Evolutionary conservation across 2,329 filamentous ascomycete species (phyloP), one percentile per base, ranked within the genome.

Genomic region (Cladosporium sp.): DNA sequence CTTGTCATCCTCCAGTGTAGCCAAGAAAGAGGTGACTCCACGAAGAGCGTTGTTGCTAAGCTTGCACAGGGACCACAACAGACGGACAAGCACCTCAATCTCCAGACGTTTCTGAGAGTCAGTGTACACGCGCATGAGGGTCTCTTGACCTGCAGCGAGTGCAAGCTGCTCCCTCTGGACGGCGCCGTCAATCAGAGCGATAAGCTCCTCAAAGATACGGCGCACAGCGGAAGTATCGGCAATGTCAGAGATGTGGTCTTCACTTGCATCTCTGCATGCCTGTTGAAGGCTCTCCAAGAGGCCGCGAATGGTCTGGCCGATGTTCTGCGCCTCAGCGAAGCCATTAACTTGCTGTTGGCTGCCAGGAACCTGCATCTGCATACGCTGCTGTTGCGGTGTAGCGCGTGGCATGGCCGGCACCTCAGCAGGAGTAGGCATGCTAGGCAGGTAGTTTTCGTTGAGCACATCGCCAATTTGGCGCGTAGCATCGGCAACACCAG

Each of bases 391-490:
- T 59, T 82, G 78, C 13, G 75, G 69, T 42, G 76, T 74, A 58
- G 80, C 76, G 58, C 82, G 78, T 41, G 82, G 80, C 53, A 85
- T 72, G 18, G 79, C 80, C 43, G 82, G 81, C 45, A 77, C 77
- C 56, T 84, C 81, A 42, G 81, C 81, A 13, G 82, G 82, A 2
- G 80, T 83, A 4, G 81, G 79, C 42, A 85, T 70, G 59, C 78
- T 84, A 1, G 82, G 80, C 55, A 85, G 77, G 54, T 82, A 83
- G 35, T 42, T 52, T 58, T 85, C 82, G 59, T 83, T 80, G 33
- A 85, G 72, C 13, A 84, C 76, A 61, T 85, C 82, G 9, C 80
- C 78, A 48, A 85, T 67, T 59, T 83, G 81, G 52, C 82, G 77
- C 43, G 77, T 77, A 52, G 75, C 76, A 57, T 84, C 82, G 10